Evolutionary conservation across 2,329 filamentous ascomycete genomes (phyloP), one percentile per base, ranked within the genome.

Genomic region (Verticillium nubilum): DNA sequence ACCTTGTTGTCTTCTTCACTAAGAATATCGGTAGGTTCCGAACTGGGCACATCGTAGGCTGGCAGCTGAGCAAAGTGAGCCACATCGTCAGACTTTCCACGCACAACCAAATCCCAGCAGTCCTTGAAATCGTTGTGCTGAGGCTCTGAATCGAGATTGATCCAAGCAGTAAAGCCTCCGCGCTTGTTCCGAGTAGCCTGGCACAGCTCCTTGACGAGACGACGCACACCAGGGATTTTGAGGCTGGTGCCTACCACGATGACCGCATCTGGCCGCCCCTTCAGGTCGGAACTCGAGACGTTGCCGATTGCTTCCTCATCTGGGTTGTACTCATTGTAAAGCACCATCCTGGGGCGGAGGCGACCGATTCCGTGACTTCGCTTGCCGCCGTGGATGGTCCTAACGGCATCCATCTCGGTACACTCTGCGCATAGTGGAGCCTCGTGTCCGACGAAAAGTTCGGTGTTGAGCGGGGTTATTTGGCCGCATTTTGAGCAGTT

Each of bases 311-410:
- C 94, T 67, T 97, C 94, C 66, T 95, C 92, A 65, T 99, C 95
- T 0, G 95, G 95, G 70, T 98, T 97, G 72, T 91, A 89, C 73
- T 99, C 95, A 71, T 98, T 97, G 78, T 99, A 99, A 10, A 99
- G 82, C 4, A 98, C 94, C 78, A 99, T 97, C 60, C 95, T 86
- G 25, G 95, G 95, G 25, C 95, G 86, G 63, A 99, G 78, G 62
- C 91, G 87, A 50, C 95, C 95, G 67, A 99, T 90, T 1, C 95
- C 95, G 69, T 97, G 95, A 69, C 93, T 96, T 61, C 95, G 87
- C 75, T 97, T 94, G 55, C 93, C 92, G 13, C 87, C 90, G 63
- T 86, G 80, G 4, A 82, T 81, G 17, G 89, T 90, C 67, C 95
- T 90, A 54, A 93, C 84, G 60, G 85, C 75, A 70, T 99, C 94